Evolutionary conservation across 306 rosid genomes (phyloP).

Genomic region (Quercus ilex): DNA sequence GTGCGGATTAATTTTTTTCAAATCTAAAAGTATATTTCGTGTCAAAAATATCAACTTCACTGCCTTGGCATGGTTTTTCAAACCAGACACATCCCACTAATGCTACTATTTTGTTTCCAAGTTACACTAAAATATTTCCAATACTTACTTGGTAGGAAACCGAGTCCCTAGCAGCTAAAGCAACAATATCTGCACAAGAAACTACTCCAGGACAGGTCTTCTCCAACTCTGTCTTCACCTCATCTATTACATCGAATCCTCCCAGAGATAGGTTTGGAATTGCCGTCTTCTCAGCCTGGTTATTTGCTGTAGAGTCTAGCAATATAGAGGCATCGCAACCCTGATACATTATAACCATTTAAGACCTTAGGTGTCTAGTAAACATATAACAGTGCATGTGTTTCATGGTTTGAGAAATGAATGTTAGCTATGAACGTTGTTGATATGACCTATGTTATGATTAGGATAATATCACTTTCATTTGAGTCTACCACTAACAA

Average conservation of each 20-base stretch:
- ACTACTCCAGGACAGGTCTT: constrained; percentile 23
- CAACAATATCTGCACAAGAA: constrained; percentile 43
- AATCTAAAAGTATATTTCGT: too few species aligned
- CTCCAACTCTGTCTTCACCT: constrained; percentile 32
- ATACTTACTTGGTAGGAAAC: constrained; percentile 29
- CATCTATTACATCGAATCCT: constrained; percentile 40
- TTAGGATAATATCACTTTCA: too few species aligned
- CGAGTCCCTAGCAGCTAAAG: constrained; percentile 37
- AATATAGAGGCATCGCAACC: constrained; percentile 46
- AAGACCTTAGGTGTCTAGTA: too few species aligned
- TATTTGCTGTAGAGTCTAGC: constrained; percentile 18
- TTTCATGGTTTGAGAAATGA: too few species aligned
- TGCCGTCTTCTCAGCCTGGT: constrained; percentile 28
- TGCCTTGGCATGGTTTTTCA: neutral
- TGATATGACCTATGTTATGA: too few species aligned
- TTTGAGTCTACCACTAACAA: too few species aligned
- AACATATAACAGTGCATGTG: too few species aligned
- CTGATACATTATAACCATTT: neutral
- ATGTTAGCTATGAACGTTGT: too few species aligned
- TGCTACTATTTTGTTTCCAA: neutral
- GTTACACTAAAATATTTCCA: neutral
- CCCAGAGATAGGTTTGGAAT: constrained; percentile 18
- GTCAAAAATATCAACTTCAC: too few species aligned
- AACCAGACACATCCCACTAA: neutral
- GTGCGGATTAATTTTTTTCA: too few species aligned